Conservation (phyloP, 2,329 filamentous ascomycete genomes). For the Aspergillus bombycis region DNA sequence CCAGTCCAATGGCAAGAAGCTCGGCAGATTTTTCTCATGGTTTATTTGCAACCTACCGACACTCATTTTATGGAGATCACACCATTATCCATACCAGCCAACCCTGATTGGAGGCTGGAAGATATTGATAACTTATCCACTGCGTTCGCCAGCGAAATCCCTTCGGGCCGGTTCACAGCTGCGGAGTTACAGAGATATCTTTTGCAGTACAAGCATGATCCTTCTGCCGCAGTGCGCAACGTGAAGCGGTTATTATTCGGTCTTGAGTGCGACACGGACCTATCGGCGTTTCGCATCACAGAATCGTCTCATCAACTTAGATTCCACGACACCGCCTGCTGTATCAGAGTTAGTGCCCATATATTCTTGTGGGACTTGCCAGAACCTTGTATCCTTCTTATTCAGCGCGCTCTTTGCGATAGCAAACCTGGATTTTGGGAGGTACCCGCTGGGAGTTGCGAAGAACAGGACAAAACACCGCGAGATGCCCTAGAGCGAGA, state of each 20-base stretch:
- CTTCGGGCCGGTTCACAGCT: conserved; percentile 5
- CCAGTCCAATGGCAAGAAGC: not conserved
- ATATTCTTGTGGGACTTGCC: not conserved
- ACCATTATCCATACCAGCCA: not conserved
- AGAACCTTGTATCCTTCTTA: conserved; percentile 6
- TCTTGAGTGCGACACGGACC: conserved; percentile 1
- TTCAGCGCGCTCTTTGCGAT: conserved; percentile 1
- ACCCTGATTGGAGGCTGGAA: not conserved
- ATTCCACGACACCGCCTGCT: not conserved
- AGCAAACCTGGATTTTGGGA: conserved; percentile 6
- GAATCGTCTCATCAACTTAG: not conserved
- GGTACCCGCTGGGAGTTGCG: not conserved
- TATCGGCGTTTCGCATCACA: conserved; percentile 1
- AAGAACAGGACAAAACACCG: not conserved
- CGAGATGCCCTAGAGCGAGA: conserved; percentile 6
- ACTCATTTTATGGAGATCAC: conserved; percentile 2
- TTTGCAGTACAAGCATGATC: conserved; percentile 7
- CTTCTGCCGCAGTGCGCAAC: conserved; percentile 3
- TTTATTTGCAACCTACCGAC: conserved; percentile 10
- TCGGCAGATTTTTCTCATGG: conserved; percentile 8
- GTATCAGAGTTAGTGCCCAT: not conserved
- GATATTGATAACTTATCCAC: conserved; percentile 5
- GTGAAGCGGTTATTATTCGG: not conserved
- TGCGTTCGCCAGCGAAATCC: conserved; percentile 1
- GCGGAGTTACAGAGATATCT: conserved; percentile 11